Percentiles rank a stretch among this genome's conserved stretches.
Evolutionary conservation across 1,139 yeast genomes (phyloP).

Genomic region (Diutina neorugosa): DNA sequence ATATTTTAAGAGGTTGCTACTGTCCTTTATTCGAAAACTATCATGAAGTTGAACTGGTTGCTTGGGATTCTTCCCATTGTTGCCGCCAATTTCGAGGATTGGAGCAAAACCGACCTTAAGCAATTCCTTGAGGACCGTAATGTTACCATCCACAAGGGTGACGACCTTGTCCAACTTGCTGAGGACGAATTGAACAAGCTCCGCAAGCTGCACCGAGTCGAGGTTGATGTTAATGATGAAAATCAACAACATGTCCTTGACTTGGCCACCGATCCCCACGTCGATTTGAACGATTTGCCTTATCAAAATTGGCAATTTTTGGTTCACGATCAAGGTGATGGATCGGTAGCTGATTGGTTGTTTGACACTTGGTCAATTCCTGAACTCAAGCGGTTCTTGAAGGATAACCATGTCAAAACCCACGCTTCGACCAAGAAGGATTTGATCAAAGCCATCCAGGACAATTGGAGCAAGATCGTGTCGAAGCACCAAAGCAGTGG

Average conservation of each 20-base stretch:
- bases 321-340: slow-evolving; percentile 3
- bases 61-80: not conserved
- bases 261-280: slow-evolving; percentile 11
- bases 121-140: slow-evolving; percentile 25
- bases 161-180: slow-evolving; percentile 23
- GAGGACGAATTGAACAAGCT: slow-evolving; percentile 19
- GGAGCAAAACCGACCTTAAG: slow-evolving; percentile 14
- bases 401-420: slow-evolving; percentile 19
- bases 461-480: slow-evolving; percentile 25
- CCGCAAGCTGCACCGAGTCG: slow-evolving; percentile 8
- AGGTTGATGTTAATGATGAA: slow-evolving; percentile 9
- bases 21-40: not conserved
- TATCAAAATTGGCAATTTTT: slow-evolving; percentile 10
- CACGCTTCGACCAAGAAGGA: slow-evolving; percentile 18
- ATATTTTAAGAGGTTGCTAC: not conserved
- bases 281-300: slow-evolving; percentile 9
- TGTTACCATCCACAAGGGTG: slow-evolving; percentile 13
- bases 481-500: slow-evolving; percentile 25
- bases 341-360: slow-evolving; percentile 21
- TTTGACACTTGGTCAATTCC: slow-evolving; percentile 37
- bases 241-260: slow-evolving; percentile 11
- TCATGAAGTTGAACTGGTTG: slow-evolving; percentile 1
- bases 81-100: not conserved
- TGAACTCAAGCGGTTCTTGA: slow-evolving; percentile 23
- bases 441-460: slow-evolving; percentile 23